A percentile compares a stretch with the other conserved stretches of the same genome.
Evolutionary conservation across 352 stramenopile genomes (phyloP).

Genomic region (Globisporangium rhizosaccharum): DNA sequence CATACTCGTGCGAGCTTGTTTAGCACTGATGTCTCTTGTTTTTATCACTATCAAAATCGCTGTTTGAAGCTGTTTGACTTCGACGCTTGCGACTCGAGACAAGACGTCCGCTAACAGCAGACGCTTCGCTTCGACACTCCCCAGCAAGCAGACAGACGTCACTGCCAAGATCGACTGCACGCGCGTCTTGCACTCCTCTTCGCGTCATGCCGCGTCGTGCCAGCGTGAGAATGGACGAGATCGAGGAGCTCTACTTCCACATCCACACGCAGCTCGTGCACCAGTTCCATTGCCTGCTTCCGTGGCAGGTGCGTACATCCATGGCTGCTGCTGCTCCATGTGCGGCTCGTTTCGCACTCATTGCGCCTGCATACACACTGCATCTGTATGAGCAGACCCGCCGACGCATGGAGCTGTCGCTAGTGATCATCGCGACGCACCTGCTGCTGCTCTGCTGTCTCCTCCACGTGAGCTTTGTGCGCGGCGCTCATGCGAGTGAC

Average conservation of each 20-base stretch:
- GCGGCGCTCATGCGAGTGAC: slow-evolving; percentile 17
- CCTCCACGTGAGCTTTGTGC: slow-evolving; percentile 50
- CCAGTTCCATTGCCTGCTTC: slow-evolving; percentile 34
- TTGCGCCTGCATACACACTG: too few relatives aligned
- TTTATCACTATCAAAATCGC: too few relatives aligned
- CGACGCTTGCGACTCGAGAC: too few relatives aligned
- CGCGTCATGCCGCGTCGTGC: slow-evolving; percentile 6
- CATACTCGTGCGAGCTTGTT: too few relatives aligned
- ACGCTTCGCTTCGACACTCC: too few relatives aligned
- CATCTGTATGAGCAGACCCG: slow-evolving; percentile 25
- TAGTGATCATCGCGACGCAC: slow-evolving; percentile 55
- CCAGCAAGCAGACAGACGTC: too few relatives aligned
- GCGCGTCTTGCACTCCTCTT: too few relatives aligned
- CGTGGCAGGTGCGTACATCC: slow-evolving; percentile 28
- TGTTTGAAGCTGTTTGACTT: too few relatives aligned
- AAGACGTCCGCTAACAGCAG: too few relatives aligned
- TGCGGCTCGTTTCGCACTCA: neutral
- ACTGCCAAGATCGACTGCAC: too few relatives aligned
- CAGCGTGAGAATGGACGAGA: slow-evolving; percentile 34
- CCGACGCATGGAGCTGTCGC: slow-evolving; percentile 41
- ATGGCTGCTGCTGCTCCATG: neutral
- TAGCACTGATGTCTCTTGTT: too few relatives aligned
- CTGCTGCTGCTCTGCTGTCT: slow-evolving; percentile 41
- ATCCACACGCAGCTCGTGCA: slow-evolving; percentile 61
- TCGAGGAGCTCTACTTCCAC: slow-evolving; percentile 76